These are phyloP conservation scores for Agapanthus africanus DNA, from an alignment of 106 monocot species.

Conservation along the genomic window DNA sequence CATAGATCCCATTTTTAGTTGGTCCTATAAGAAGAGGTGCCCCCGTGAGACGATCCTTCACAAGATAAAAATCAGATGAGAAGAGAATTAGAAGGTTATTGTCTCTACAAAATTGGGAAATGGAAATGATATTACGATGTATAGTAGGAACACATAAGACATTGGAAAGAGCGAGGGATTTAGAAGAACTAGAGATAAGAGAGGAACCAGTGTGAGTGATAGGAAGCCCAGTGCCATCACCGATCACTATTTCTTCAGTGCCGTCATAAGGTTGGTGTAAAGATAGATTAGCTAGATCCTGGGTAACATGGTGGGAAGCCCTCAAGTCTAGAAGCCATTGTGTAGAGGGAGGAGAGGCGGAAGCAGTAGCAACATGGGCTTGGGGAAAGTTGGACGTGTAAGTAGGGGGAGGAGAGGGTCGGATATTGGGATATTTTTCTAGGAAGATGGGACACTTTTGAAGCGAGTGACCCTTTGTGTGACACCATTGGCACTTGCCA, in stretches of 20 bases:
- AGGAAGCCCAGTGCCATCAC: background rate
- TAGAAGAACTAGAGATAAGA: background rate
- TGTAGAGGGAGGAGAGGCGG: background rate
- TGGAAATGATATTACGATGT: background rate
- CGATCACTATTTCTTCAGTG: background rate
- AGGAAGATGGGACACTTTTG: background rate
- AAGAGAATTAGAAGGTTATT: background rate
- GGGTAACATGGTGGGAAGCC: background rate
- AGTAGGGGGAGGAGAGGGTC: no score
- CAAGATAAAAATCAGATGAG: background rate
- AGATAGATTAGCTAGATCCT: background rate
- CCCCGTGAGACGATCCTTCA: background rate
- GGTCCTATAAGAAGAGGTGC: background rate
- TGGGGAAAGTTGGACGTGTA: no score
- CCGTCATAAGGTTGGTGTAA: background rate
- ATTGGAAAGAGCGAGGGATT: background rate
- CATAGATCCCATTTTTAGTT: background rate
- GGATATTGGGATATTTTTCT: no score
- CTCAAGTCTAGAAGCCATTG: background rate
- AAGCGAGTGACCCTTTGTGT: background rate
- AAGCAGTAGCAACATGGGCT: background rate
- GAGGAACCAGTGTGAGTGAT: constrained; percentile 1
- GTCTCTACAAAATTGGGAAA: constrained; percentile 5
- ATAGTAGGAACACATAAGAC: background rate
- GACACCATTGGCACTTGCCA: background rate